phyloP scores from a whole-genome alignment of 2,329 filamentous ascomycete genomes.

The Cladosporium oxysporum region DNA sequence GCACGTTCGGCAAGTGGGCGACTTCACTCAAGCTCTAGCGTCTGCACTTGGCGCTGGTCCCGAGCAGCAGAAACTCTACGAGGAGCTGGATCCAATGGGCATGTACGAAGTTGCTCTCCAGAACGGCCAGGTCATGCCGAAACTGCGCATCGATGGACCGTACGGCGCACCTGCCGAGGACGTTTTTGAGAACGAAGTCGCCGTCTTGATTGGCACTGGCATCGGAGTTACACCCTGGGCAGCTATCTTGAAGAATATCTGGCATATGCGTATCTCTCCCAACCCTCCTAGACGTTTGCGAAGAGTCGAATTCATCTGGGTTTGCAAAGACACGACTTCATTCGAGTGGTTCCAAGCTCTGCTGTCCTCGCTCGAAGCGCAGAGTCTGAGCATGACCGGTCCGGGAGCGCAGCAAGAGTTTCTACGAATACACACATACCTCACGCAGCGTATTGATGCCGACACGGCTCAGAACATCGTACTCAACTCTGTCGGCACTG shows the following conservation, averaged over 20 bases:
- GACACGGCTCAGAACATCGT: slow-evolving; percentile 97
- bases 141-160: slow-evolving; percentile 86
- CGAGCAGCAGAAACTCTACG: slow-evolving; percentile 85
- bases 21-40: slow-evolving; percentile 92
- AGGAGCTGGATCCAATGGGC: slow-evolving; percentile 85
- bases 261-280: slow-evolving; percentile 87
- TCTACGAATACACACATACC: slow-evolving; percentile 95
- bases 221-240: slow-evolving; percentile 89
- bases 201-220: slow-evolving; percentile 80
- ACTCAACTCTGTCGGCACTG: slow-evolving; percentile 87
- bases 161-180: slow-evolving; percentile 97
- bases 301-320: slow-evolving; percentile 98
- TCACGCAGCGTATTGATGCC: slow-evolving; percentile 88
- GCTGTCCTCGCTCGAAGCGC: slow-evolving; percentile 83
- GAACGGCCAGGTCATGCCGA: slow-evolving; percentile 90
- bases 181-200: slow-evolving; percentile 91
- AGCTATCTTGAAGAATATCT: slow-evolving; percentile 92
- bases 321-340: slow-evolving; percentile 90
- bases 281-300: slow-evolving; percentile 87
- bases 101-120: slow-evolving; percentile 98
- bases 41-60: slow-evolving; percentile 90
- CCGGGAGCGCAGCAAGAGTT: slow-evolving; percentile 71
- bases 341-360: slow-evolving; percentile 99
- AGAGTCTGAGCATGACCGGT: slow-evolving; percentile 65
- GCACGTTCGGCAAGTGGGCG: slow-evolving; percentile 93